These are phyloP conservation scores for Mycosarcoma mackinlayi DNA, from an alignment of 1,284 basidiomycete species.

Conservation along the genomic window DNA sequence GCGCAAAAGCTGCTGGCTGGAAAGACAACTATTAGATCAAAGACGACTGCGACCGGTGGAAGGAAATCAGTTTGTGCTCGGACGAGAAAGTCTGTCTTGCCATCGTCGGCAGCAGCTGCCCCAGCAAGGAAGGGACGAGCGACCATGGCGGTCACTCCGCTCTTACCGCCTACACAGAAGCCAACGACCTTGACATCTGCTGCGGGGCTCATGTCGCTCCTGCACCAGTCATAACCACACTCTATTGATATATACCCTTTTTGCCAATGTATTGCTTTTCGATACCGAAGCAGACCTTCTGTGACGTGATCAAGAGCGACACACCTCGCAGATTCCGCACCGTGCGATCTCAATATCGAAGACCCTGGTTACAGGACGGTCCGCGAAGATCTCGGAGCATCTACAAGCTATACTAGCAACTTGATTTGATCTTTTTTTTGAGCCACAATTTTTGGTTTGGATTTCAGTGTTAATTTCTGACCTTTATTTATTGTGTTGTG, in stretches of 20 bases:
- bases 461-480: too few species aligned
- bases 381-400: too few species aligned
- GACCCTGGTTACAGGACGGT: too few species aligned
- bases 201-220: constrained; percentile 8
- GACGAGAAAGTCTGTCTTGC: constrained; percentile 12
- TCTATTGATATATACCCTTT: constrained; percentile 14
- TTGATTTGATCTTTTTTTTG: too few species aligned
- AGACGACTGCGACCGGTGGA: background rate
- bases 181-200: background rate
- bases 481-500: too few species aligned
- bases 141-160: constrained; percentile 14
- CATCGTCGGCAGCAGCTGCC: background rate
- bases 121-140: constrained; percentile 12
- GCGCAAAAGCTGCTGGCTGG: constrained; percentile 8
- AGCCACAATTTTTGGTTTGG: too few species aligned
- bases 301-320: too few species aligned
- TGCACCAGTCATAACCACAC: constrained; percentile 2
- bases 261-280: too few species aligned
- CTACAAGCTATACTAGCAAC: too few species aligned
- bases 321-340: too few species aligned
- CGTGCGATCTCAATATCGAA: too few species aligned
- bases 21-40: background rate
- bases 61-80: constrained; percentile 25
- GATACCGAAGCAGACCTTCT: too few species aligned
- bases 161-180: background rate